Evolutionary conservation across 371 early-diverging fungal genomes (phyloP).

Genomic region (Mortierella sp.): DNA sequence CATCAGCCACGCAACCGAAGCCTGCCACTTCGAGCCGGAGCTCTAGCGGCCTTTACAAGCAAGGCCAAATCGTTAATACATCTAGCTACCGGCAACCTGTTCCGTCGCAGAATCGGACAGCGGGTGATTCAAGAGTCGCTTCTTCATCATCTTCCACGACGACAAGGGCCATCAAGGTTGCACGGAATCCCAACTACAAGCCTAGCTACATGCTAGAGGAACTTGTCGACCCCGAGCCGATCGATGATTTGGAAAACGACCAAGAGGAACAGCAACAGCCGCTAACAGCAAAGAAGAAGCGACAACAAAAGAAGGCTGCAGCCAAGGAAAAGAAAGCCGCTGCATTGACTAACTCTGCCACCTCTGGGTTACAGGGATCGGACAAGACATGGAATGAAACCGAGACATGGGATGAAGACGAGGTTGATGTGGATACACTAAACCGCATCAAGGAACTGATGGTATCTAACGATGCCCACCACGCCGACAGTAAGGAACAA

Average conservation of each 20-base stretch:
- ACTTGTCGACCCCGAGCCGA: not conserved
- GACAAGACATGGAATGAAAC: not conserved
- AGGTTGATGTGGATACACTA: not conserved
- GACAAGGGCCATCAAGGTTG: conserved; percentile 17
- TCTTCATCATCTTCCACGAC: not conserved
- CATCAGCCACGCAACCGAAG: conserved; percentile 7
- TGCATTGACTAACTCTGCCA: not conserved
- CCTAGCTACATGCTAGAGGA: conserved; percentile 11
- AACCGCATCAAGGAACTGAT: not conserved
- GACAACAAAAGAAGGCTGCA: conserved; percentile 8
- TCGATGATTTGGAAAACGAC: conserved; percentile 6
- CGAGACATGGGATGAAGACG: too few relatives aligned
- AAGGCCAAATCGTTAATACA: conserved; percentile 21
- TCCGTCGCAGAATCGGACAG: not conserved
- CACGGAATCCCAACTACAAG: conserved; percentile 32
- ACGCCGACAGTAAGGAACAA: not conserved
- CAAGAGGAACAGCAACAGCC: not conserved
- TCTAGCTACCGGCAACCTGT: not conserved
- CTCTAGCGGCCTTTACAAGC: conserved; percentile 19
- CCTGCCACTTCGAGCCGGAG: not conserved
- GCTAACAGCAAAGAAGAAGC: conserved; percentile 11
- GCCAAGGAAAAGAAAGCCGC: not conserved
- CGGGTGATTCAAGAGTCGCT: not conserved
- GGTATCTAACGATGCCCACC: not conserved
- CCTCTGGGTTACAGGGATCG: not conserved